Evolutionary conservation across 2,329 filamentous ascomycete species (phyloP).

Genomic region (Parastagonospora avenae): DNA sequence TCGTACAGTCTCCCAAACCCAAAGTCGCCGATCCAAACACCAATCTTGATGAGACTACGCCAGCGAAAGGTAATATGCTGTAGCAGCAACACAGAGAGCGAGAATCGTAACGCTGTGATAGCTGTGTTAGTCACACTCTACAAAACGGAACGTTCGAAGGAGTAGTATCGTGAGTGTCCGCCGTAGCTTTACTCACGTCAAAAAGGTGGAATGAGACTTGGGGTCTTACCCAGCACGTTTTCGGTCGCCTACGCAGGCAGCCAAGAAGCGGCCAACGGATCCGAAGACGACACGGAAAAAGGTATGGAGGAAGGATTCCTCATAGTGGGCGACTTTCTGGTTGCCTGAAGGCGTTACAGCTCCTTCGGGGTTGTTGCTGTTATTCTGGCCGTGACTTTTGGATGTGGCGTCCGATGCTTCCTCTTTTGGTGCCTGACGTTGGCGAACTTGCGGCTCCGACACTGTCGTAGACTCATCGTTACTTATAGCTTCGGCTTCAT

Average conservation of each 20-base stretch:
- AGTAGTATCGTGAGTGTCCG: background rate
- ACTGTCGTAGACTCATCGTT: constrained; percentile 3
- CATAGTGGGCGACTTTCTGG: background rate
- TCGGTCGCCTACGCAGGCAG: constrained; percentile 19
- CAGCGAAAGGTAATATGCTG: constrained; percentile 12
- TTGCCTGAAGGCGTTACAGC: background rate
- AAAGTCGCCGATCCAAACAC: background rate
- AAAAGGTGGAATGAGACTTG: constrained; percentile 3
- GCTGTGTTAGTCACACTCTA: constrained; percentile 1
- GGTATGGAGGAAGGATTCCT: constrained; percentile 11
- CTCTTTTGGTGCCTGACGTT: constrained; percentile 14
- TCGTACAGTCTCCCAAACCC: background rate
- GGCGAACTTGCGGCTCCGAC: constrained; percentile 16
- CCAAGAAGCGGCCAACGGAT: constrained; percentile 16
- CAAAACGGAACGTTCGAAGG: background rate
- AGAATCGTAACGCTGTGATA: constrained; percentile 10
- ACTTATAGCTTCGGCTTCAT: background rate
- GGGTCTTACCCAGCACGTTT: constrained; percentile 32
- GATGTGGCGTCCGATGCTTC: constrained; percentile 4
- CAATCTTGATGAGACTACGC: background rate
- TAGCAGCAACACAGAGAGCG: constrained; percentile 9
- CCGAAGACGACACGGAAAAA: constrained; percentile 16
- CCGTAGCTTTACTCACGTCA: background rate
- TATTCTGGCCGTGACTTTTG: background rate
- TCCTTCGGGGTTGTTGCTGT: background rate